Percentiles rank a stretch among this genome's conserved stretches.
Evolutionary conservation across 2,329 filamentous ascomycete species (phyloP).

Genomic region (Fusarium mangiferae): DNA sequence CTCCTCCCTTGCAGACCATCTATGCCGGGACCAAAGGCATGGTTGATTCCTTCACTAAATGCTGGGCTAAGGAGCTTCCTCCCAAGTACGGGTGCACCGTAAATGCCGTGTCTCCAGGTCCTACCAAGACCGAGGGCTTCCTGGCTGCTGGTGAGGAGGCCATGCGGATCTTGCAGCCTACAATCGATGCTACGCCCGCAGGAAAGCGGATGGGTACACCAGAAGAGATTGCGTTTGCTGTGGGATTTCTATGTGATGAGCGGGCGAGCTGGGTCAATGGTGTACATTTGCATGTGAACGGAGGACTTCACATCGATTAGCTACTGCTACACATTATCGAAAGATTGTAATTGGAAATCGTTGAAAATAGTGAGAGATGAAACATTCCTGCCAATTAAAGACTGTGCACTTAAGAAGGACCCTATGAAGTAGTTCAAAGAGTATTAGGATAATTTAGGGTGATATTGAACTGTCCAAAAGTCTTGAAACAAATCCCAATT

Average conservation of each 20-base stretch:
- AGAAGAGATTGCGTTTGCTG: neutral
- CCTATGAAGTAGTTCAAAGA: too few relatives aligned
- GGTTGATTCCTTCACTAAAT: neutral
- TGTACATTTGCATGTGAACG: neutral
- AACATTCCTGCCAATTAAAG: neutral
- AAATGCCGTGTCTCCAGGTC: neutral
- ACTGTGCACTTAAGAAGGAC: fast-evolving
- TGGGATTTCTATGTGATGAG: neutral
- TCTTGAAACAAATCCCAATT: neutral
- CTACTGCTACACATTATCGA: fast-evolving
- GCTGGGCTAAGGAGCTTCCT: neutral
- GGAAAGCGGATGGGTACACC: neutral
- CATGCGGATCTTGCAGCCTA: neutral
- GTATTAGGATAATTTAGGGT: too few relatives aligned
- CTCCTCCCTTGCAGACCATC: neutral
- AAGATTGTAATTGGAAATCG: neutral
- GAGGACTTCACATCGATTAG: neutral
- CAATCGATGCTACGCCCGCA: neutral
- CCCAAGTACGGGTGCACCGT: neutral
- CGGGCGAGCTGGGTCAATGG: neutral
- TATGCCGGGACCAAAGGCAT: neutral
- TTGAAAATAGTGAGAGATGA: neutral
- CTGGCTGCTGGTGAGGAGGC: neutral
- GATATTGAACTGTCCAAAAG: too few relatives aligned
- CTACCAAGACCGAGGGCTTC: neutral